These are phyloP conservation scores for Aspergillus japonicus DNA, from an alignment of 2,329 filamentous ascomycete species.

Conservation along the genomic window DNA sequence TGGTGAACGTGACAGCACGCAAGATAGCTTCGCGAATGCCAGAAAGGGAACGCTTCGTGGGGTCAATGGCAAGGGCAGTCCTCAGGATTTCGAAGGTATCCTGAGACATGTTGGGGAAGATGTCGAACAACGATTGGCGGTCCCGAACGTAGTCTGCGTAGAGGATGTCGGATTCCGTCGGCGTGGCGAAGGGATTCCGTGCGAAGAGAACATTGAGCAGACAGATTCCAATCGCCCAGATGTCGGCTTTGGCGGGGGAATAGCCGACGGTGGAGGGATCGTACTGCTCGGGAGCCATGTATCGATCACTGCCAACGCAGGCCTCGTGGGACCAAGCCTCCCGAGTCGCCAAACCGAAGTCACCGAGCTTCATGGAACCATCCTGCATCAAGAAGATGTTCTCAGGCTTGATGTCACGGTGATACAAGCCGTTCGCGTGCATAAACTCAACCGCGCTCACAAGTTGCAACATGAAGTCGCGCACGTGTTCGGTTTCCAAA, in stretches of 20 bases:
- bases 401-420: conserved; percentile 98
- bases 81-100: conserved; percentile 94
- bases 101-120: conserved; percentile 97
- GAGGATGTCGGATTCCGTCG: conserved; percentile 83
- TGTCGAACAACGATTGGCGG: conserved; percentile 93
- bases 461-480: conserved; percentile 94
- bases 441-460: conserved; percentile 87
- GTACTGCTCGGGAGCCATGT: conserved; percentile 99
- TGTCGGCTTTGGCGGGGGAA: conserved; percentile 86
- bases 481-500: conserved; percentile 91
- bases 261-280: conserved; percentile 86
- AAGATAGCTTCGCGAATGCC: conserved; percentile 75
- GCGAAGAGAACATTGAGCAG: conserved; percentile 95
- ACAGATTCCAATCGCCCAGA: conserved; percentile 97
- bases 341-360: conserved; percentile 89
- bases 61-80: conserved; percentile 87
- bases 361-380: conserved; percentile 91
- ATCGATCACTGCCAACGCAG: conserved; percentile 94
- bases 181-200: conserved; percentile 90
- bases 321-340: conserved; percentile 89
- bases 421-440: conserved; percentile 86
- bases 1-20: conserved; percentile 86
- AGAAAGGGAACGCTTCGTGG: conserved; percentile 77
- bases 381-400: conserved; percentile 92
- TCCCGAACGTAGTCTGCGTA: conserved; percentile 92